phyloP scores from a whole-genome alignment of 176 grass and related monocot species.

The Cocos nucifera region DNA sequence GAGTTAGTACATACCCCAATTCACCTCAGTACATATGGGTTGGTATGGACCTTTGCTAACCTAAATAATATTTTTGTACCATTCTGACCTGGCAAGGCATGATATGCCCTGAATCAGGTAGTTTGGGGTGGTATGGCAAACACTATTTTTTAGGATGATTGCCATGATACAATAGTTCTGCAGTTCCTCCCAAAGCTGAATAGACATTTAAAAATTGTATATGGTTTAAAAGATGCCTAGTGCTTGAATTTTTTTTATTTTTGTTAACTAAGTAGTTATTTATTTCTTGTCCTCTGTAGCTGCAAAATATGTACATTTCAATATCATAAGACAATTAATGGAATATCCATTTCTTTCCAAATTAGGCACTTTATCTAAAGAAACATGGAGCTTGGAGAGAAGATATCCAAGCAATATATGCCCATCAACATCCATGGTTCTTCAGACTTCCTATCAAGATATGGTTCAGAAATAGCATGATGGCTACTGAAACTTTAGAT shows the following conservation, averaged over 20 bases:
- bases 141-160: slow-evolving; percentile 45
- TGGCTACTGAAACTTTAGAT: slow-evolving; percentile 1
- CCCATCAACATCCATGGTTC: slow-evolving; percentile 54
- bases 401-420: slow-evolving; percentile 73
- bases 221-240: slow-evolving; percentile 63
- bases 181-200: slow-evolving; percentile 71
- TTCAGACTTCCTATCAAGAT: slow-evolving; percentile 7
- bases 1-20: too few relatives aligned
- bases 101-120: too few relatives aligned
- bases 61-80: too few relatives aligned
- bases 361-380: slow-evolving; percentile 95
- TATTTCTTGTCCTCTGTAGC: too few relatives aligned
- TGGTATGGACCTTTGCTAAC: too few relatives aligned
- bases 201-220: slow-evolving; percentile 79
- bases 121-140: too few relatives aligned
- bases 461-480: slow-evolving; percentile 72
- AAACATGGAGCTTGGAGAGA: slow-evolving; percentile 66
- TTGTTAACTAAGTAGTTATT: background rate
- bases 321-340: too few relatives aligned
- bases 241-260: slow-evolving; percentile 48
- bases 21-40: too few relatives aligned
- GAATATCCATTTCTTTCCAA: slow-evolving; percentile 22
- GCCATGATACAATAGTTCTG: slow-evolving; percentile 70
- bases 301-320: too few relatives aligned
- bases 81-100: too few relatives aligned